A percentile compares a stretch with the other conserved stretches of the same genome.
Evolutionary conservation across 768 basidiomycete genomes (phyloP).

Genomic region (Xerocomus potaroensis): DNA sequence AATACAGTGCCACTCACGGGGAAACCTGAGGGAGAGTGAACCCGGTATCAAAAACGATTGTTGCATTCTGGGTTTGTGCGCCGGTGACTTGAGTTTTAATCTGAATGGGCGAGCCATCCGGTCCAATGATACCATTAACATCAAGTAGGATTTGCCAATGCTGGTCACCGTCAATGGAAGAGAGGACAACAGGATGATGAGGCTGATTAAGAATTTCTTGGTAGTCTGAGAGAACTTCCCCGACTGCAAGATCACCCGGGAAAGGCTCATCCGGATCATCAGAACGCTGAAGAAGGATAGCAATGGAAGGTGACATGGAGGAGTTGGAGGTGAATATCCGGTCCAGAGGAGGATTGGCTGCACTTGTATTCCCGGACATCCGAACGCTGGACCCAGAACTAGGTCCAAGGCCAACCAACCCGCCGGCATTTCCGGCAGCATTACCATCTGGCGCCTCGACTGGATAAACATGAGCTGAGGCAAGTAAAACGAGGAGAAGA

Average conservation of each 20-base stretch:
- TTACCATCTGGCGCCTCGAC: constrained; percentile 15
- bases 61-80: constrained; percentile 43
- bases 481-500: neutral
- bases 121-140: constrained; percentile 56
- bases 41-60: constrained; percentile 65
- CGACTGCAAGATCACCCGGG: constrained; percentile 60
- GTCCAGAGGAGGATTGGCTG: constrained; percentile 55
- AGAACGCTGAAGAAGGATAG: constrained; percentile 59
- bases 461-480: constrained; percentile 8
- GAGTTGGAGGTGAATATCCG: constrained; percentile 59
- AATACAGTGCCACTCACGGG: constrained; percentile 29
- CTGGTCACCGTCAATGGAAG: constrained; percentile 41
- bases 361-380: constrained; percentile 27
- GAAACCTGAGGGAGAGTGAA: constrained; percentile 65
- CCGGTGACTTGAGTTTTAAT: constrained; percentile 44
- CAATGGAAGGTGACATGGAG: constrained; percentile 56
- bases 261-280: constrained; percentile 48
- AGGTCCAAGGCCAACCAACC: constrained; percentile 58
- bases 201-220: constrained; percentile 47
- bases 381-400: constrained; percentile 51
- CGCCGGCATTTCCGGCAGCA: constrained; percentile 19
- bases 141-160: constrained; percentile 68
- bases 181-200: constrained; percentile 43
- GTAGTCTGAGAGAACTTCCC: constrained; percentile 51
- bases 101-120: constrained; percentile 48